These are phyloP conservation scores for Saccharomycopsis guyanensis DNA, from an alignment of 805 yeast species.

Conservation along the genomic window DNA sequence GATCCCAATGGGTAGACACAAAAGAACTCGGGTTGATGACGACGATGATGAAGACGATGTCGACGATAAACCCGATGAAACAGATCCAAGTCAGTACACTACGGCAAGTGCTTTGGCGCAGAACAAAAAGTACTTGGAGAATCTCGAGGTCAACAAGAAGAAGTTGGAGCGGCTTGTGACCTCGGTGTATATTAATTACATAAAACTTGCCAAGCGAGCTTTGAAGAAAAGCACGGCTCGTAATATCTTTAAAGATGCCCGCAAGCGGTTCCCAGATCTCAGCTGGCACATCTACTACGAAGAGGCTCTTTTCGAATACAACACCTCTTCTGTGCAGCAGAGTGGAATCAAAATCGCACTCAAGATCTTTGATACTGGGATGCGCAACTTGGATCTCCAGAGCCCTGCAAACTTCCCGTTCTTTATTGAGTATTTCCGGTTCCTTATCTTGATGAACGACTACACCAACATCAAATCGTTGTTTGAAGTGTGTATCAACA, in stretches of 20 bases:
- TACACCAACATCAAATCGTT: conserved; percentile 67
- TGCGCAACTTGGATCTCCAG: conserved; percentile 37
- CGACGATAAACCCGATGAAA: conserved; percentile 8
- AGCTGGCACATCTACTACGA: conserved; percentile 76
- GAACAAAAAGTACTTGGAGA: conserved; percentile 9
- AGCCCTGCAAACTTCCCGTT: conserved; percentile 49
- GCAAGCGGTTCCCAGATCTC: conserved; percentile 58
- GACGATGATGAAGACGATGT: conserved; percentile 10
- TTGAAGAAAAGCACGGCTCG: conserved; percentile 26
- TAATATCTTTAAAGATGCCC: conserved; percentile 63
- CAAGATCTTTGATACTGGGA: conserved; percentile 72
- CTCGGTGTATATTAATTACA: conserved; percentile 55
- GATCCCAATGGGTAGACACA: conserved; percentile 23
- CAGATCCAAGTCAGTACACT: conserved; percentile 19
- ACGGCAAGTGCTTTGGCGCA: conserved; percentile 18
- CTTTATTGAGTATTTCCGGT: conserved; percentile 62
- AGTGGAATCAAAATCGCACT: conserved; percentile 62
- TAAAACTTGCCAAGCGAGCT: conserved; percentile 63
- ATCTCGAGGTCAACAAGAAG: conserved; percentile 16
- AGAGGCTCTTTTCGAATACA: conserved; percentile 73
- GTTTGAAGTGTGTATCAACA: conserved; percentile 69
- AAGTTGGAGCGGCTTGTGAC: conserved; percentile 34
- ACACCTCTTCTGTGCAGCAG: conserved; percentile 32
- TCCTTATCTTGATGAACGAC: conserved; percentile 64
- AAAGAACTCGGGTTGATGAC: conserved; percentile 17